These are phyloP conservation scores for Sporothrix luriei DNA, from an alignment of 2,329 filamentous ascomycete genomes.

Conservation along the genomic window DNA sequence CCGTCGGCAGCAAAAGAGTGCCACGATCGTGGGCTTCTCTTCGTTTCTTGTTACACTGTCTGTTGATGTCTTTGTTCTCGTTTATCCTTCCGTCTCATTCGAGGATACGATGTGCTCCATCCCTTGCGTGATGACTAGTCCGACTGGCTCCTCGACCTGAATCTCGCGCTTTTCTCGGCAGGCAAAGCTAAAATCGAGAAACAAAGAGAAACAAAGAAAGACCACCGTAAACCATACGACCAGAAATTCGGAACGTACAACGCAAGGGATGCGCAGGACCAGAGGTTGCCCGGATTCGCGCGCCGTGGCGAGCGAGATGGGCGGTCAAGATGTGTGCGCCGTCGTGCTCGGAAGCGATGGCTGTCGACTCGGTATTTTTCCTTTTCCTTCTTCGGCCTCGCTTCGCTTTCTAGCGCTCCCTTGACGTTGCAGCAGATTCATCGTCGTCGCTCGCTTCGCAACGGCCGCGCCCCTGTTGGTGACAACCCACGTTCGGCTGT, in stretches of 20 bases:
- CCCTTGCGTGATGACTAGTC: conserved; percentile 4
- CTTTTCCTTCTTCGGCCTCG: not conserved
- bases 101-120: not conserved
- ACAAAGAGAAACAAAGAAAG: not conserved
- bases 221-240: not conserved
- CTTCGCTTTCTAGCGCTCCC: not conserved
- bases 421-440: not conserved
- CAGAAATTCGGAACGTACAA: not conserved
- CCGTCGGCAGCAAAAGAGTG: too few relatives aligned
- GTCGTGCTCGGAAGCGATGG: not conserved
- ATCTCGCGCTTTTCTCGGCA: conserved; percentile 5
- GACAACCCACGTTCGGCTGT: not conserved
- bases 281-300: too few relatives aligned
- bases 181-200: too few relatives aligned
- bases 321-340: conserved; percentile 2
- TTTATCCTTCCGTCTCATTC: not conserved
- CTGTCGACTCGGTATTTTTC: not conserved
- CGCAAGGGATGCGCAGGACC: conserved; percentile 3
- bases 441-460: not conserved
- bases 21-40: too few relatives aligned
- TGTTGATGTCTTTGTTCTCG: not conserved
- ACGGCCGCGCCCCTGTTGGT: not conserved
- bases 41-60: not conserved
- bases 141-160: too few relatives aligned
- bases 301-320: not conserved